Percentiles rank a stretch among this genome's conserved stretches.
phyloP scores from a whole-genome alignment of 805 yeast species.

The Teunomyces atbi region DNA sequence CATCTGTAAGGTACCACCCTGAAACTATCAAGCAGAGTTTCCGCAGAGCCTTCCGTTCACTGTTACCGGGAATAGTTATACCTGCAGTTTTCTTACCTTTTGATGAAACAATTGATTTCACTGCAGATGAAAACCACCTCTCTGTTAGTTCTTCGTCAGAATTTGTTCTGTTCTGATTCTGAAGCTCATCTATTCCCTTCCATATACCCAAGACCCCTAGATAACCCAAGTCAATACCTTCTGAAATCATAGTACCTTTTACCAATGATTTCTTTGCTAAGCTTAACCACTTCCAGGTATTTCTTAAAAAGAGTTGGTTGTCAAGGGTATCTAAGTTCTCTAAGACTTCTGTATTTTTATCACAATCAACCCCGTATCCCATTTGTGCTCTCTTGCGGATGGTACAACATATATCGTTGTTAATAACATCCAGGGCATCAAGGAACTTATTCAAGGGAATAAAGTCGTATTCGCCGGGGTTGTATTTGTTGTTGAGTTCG shows the following conservation, averaged over 20 bases:
- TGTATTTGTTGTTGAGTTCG: slow-evolving; percentile 6
- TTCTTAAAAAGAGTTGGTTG: slow-evolving; percentile 53
- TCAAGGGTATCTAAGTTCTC: slow-evolving; percentile 51
- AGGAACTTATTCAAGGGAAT: slow-evolving; percentile 29
- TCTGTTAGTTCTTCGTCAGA: slow-evolving; percentile 25
- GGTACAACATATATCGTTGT: slow-evolving; percentile 69
- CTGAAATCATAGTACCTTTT: slow-evolving; percentile 65
- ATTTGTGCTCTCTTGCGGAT: slow-evolving; percentile 69
- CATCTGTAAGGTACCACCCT: slow-evolving; percentile 84
- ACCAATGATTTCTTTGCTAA: slow-evolving; percentile 65
- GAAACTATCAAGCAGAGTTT: slow-evolving; percentile 77
- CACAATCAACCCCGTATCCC: slow-evolving; percentile 73
- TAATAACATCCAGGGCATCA: slow-evolving; percentile 46
- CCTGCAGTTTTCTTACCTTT: slow-evolving; percentile 49
- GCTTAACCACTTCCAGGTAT: slow-evolving; percentile 91
- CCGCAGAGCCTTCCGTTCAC: slow-evolving; percentile 61
- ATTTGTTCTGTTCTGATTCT: slow-evolving; percentile 45
- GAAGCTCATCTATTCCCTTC: slow-evolving; percentile 62
- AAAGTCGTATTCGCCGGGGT: slow-evolving; percentile 19
- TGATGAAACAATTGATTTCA: slow-evolving; percentile 48
- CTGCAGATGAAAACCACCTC: slow-evolving; percentile 48
- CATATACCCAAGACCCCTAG: slow-evolving; percentile 89
- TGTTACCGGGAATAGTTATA: slow-evolving; percentile 43
- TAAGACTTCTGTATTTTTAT: slow-evolving; percentile 57
- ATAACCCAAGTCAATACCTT: slow-evolving; percentile 75